Conservation (phyloP, 768 basidiomycete genomes). For the Lanmaoa pseudosensibilis region DNA sequence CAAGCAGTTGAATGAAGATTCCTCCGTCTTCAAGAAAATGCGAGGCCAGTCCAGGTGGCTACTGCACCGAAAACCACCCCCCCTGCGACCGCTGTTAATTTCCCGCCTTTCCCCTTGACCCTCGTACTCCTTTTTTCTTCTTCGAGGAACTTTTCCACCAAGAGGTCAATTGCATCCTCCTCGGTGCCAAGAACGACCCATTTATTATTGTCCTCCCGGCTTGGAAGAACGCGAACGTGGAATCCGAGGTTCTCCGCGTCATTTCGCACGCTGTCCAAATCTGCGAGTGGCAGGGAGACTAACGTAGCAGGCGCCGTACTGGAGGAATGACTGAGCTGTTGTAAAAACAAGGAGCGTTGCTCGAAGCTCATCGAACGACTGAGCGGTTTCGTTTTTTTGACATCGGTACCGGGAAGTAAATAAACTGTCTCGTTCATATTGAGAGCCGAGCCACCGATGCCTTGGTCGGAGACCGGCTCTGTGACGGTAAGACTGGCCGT, state of each 20-base stretch:
- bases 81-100: slow-evolving; percentile 50
- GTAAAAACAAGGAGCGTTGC: slow-evolving; percentile 52
- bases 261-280: slow-evolving; percentile 41
- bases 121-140: slow-evolving; percentile 28
- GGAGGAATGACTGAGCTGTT: slow-evolving; percentile 40
- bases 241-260: slow-evolving; percentile 47
- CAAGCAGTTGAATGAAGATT: neutral
- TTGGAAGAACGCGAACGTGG: slow-evolving; percentile 40
- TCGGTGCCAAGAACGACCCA: slow-evolving; percentile 57
- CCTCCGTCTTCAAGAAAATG: slow-evolving; percentile 40
- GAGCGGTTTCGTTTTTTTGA: slow-evolving; percentile 33
- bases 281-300: slow-evolving; percentile 47
- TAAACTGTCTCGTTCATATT: slow-evolving; percentile 29
- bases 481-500: slow-evolving; percentile 37
- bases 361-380: slow-evolving; percentile 50
- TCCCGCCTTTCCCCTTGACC: slow-evolving; percentile 19
- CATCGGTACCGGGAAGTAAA: slow-evolving; percentile 18
- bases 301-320: slow-evolving; percentile 44
- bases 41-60: slow-evolving; percentile 59
- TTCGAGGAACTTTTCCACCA: slow-evolving; percentile 30
- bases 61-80: slow-evolving; percentile 63
- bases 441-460: slow-evolving; percentile 24
- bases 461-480: slow-evolving; percentile 35
- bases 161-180: slow-evolving; percentile 41
- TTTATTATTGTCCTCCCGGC: slow-evolving; percentile 33